A percentile compares a stretch with the other conserved stretches of the same genome.
Conservation (phyloP, 2,329 filamentous ascomycete genomes). For the Penicillium sp. region DNA sequence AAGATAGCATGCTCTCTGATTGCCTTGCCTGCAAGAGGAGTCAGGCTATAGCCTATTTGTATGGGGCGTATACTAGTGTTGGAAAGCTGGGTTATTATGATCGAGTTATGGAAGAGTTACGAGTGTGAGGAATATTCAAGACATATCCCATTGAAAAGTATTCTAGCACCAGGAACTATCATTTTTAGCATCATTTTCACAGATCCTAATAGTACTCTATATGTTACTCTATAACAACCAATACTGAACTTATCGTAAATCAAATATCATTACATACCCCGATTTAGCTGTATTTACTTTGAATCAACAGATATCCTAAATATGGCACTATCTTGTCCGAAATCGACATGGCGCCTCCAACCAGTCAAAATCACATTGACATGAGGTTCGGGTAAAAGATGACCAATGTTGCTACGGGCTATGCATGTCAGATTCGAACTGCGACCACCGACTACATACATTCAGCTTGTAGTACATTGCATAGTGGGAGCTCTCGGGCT, state of each 20-base stretch:
- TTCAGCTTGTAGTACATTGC: background rate
- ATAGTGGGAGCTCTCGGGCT: background rate
- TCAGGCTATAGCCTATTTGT: background rate
- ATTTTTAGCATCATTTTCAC: no score
- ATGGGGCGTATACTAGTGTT: background rate
- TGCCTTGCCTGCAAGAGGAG: slow-evolving; percentile 6
- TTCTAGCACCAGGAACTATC: no score
- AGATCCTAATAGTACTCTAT: no score
- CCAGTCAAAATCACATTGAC: background rate
- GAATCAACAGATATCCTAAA: background rate
- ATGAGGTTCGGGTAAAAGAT: background rate
- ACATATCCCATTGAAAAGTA: no score
- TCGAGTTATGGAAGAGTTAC: no score
- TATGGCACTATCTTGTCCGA: background rate
- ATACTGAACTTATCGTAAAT: background rate
- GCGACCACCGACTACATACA: background rate
- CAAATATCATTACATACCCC: background rate
- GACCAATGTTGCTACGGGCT: background rate
- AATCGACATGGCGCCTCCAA: background rate
- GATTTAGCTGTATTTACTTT: background rate
- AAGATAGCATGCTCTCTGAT: slow-evolving; percentile 8
- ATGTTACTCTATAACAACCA: no score
- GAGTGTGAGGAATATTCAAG: no score
- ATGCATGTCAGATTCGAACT: background rate
- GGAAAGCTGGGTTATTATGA: background rate